These are phyloP conservation scores for Cystobasidiaceae sp. DNA, from an alignment of 1,284 basidiomycete genomes.

Conservation along the genomic window DNA sequence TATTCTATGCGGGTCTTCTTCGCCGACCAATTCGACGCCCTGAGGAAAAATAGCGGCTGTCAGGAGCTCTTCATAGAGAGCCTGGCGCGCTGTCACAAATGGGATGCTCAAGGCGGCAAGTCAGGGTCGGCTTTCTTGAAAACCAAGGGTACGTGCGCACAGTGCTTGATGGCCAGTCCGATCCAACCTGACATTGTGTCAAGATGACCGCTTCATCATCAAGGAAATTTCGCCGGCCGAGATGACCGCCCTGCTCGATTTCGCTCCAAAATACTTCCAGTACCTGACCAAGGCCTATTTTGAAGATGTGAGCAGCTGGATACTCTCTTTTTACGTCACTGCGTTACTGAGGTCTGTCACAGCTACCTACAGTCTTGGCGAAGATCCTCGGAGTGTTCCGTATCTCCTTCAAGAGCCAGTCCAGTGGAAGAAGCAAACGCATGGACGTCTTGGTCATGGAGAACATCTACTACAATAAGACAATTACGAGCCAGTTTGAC, in stretches of 20 bases:
- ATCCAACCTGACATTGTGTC: not conserved
- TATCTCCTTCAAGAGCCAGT: constrained; percentile 81
- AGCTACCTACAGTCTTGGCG: constrained; percentile 89
- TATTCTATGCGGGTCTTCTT: constrained; percentile 94
- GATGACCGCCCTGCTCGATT: constrained; percentile 90
- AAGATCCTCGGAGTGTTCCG: constrained; percentile 98
- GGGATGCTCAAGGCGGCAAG: constrained; percentile 93
- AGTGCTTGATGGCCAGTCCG: not conserved
- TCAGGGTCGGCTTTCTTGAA: constrained; percentile 95
- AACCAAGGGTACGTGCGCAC: constrained; percentile 63
- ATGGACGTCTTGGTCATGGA: constrained; percentile 97
- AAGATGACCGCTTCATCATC: constrained; percentile 96
- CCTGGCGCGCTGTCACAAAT: constrained; percentile 88
- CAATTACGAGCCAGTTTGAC: constrained; percentile 86
- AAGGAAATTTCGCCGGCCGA: constrained; percentile 92
- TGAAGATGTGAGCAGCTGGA: constrained; percentile 29
- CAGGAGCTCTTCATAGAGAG: constrained; percentile 91
- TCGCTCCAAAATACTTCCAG: constrained; percentile 95
- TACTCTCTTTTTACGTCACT: not conserved
- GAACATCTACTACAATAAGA: constrained; percentile 88
- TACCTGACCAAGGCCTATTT: constrained; percentile 77
- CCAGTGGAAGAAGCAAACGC: constrained; percentile 69
- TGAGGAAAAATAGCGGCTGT: constrained; percentile 86
- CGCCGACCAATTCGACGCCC: constrained; percentile 93
- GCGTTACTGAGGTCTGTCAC: not conserved